These are phyloP conservation scores for Leptomonas pyrrhocoris DNA, from an alignment of 208 protist species.

Conservation along the genomic window DNA sequence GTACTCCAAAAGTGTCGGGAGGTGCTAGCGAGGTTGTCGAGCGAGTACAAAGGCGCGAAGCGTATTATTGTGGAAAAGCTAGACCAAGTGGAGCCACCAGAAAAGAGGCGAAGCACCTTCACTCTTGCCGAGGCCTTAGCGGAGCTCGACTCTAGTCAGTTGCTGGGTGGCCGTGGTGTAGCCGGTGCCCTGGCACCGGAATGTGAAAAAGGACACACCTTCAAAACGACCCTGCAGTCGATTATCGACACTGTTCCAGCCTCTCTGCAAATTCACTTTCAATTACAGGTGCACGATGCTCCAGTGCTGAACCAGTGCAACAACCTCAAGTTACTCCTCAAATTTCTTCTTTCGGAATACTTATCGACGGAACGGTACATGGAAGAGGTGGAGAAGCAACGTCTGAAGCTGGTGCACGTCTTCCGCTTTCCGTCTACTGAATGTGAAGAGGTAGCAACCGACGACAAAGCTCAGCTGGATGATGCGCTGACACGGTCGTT, in stretches of 20 bases:
- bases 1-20: slow-evolving; percentile 9
- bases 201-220: background rate
- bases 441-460: background rate
- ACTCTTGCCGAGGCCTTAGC: slow-evolving; percentile 19
- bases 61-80: slow-evolving; percentile 5
- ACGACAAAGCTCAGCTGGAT: slow-evolving; percentile 14
- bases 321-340: slow-evolving; percentile 17
- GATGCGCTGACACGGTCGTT: slow-evolving; percentile 28
- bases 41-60: slow-evolving; percentile 25
- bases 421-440: slow-evolving; percentile 9
- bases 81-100: background rate
- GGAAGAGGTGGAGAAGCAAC: slow-evolving; percentile 28
- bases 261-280: slow-evolving; percentile 38
- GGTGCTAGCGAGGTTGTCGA: background rate
- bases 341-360: slow-evolving; percentile 35
- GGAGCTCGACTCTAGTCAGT: slow-evolving; percentile 26
- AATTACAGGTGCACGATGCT: slow-evolving; percentile 19
- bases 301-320: slow-evolving; percentile 19
- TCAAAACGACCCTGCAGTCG: slow-evolving; percentile 19
- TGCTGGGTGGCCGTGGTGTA: background rate
- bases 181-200: background rate
- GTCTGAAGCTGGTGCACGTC: slow-evolving; percentile 11
- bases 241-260: slow-evolving; percentile 31
- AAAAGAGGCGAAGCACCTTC: background rate
- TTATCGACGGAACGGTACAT: slow-evolving; percentile 39